Base-by-base conservation (phyloP, 129 eudicot species). In the Deinandra increscens region DNA sequence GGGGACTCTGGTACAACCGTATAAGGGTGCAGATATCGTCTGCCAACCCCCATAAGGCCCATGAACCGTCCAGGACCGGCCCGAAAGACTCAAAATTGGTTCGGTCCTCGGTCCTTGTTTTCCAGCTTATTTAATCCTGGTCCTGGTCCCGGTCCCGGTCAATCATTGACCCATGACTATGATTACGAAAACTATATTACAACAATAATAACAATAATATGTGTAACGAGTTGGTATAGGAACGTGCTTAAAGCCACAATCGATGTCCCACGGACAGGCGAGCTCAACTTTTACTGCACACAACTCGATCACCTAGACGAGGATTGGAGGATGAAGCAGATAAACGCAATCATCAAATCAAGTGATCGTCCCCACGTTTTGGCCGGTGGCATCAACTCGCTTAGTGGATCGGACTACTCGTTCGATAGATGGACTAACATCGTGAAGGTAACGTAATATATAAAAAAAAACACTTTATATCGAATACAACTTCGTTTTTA, bases 171-270 rank as follows among this genome's bases (percentile, higher is more conserved):
- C 31, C 31, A 26, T 26, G 31, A 26, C 4, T 23, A 11, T 55
- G 17, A 55, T 23, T 23, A 56, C 4, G 9, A 23, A 11, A 55
- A 55, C 6, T 55, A 29, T 29, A 6, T 29, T 58, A 26, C 0
- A 22, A 11, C 23, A 11, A 23, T 36, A 36, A 36, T 1, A 22
- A 11, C 23, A 11, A 23, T 36, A 36, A 36, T 54, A 42, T 36
- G 17, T 3, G 14, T 50, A 1, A 60, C 3, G 46, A 20, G 18
- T 69, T 5, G 13, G 9, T 60, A 45, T 53, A 88, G 96, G 82
- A 91, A 91, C n/a, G 95, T 91, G 77, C 88, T 91, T 8, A 91
- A 88, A 84, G 95, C 95, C 5, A 91, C 98, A 11, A 77, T 91
- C 4, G 91, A 91, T 48, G 84, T 91, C 48, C 97, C 96, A 12